Base-by-base conservation (phyloP, 2,329 filamentous ascomycete genomes). In the Cladosporium cucumerinum region DNA sequence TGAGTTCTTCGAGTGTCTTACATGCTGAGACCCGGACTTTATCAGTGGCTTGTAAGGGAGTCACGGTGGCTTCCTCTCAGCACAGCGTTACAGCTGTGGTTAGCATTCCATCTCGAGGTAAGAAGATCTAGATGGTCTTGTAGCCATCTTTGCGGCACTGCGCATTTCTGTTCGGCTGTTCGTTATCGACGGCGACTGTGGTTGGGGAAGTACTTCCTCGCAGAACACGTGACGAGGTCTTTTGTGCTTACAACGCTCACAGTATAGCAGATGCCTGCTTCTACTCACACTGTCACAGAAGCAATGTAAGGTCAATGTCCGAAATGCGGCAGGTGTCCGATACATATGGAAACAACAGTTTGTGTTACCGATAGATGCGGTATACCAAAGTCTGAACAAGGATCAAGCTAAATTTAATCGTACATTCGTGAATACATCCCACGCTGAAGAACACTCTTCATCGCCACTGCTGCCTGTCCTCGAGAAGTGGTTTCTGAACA, bases 381-480 rank as follows among this genome's bases (percentile, higher is more conserved):
- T 34, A 34, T 5, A 39, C 16, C 34, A 39, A 18, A 3, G 34
- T 8, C 34, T 39, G 34, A 18, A 18, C 34, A 39, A 7, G 18
- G 5, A 18, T 18, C 14, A 39, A 18, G 34, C 34, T 39, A 6
- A 39, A 39, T 18, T 43, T 6, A n/a, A 10, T 43, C 16, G 10
- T 43, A 43, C 18, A n/a, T 43, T 43, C 36, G 21, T 43, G 3
- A n/a, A n/a, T 10, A n/a, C 18, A n/a, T n/a, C 18, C 16, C 6
- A 43, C n/a, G 4, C 36, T 2, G 18, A 43, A 43, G 18, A n/a
- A 8, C 52, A 36, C 30, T 25, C 30, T 62, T 43, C 69, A 30
- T 69, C 67, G 26, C 66, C 67, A 66, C 69, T 66, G 43, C 65
- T 69, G 8, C 51, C 60, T 26, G 69, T 70, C 64, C 67, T 68